Conservation (phyloP, 495 filamentous ascomycete genomes). For the Apiosordaria backusii region DNA sequence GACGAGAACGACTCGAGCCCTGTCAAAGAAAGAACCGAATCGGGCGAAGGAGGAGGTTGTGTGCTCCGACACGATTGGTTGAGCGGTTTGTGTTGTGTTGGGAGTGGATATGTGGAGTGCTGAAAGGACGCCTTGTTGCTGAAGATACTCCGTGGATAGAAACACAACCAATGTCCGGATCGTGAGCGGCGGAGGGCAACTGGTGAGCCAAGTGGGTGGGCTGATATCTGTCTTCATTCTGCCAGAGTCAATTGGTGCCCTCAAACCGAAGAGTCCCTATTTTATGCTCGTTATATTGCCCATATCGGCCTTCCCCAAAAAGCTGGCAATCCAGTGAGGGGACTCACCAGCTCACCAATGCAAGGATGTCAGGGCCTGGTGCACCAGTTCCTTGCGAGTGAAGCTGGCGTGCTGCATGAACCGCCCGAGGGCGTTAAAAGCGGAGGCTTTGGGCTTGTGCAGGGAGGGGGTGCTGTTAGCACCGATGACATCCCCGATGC, state of each 20-base stretch:
- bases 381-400: background rate
- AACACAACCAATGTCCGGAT: background rate
- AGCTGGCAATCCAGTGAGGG: background rate
- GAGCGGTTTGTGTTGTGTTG: conserved; percentile 3
- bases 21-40: conserved; percentile 18
- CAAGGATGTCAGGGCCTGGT: conserved; percentile 4
- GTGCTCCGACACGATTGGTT: conserved; percentile 20
- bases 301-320: background rate
- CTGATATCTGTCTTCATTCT: background rate
- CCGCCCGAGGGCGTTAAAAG: background rate
- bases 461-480: background rate
- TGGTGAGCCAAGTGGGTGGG: background rate
- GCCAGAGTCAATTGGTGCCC: background rate
- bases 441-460: background rate
- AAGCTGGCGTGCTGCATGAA: conserved; percentile 4
- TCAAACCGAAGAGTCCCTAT: background rate
- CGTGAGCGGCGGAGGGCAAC: background rate
- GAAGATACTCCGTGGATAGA: background rate
- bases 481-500: conserved; percentile 1
- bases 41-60: conserved; percentile 22
- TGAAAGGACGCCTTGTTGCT: background rate
- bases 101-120: conserved; percentile 2
- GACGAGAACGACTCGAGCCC: conserved; percentile 8
- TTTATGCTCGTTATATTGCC: too few relatives aligned
- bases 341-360: conserved; percentile 9